Conservation (phyloP, 1,284 basidiomycete genomes). For the Leccinum subfulvum region DNA sequence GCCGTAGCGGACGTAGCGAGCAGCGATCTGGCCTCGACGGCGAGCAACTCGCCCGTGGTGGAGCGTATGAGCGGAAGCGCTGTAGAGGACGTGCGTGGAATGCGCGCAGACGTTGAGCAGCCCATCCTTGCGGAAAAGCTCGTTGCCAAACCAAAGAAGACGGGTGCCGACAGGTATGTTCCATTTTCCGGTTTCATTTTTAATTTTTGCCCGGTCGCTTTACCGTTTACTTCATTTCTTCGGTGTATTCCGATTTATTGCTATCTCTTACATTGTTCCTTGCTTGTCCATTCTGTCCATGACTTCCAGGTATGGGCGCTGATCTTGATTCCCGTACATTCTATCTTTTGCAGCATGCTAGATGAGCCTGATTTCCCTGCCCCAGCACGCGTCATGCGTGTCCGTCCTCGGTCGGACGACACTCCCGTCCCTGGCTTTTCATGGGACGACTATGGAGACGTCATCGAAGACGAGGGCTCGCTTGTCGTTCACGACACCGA, state of each 20-base stretch:
- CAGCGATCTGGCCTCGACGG: slow-evolving; percentile 55
- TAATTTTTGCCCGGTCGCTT: not conserved
- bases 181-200: not conserved
- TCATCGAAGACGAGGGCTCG: slow-evolving; percentile 40
- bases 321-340: slow-evolving; percentile 14
- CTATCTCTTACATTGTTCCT: not conserved
- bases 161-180: slow-evolving; percentile 58
- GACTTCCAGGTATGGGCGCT: slow-evolving; percentile 6
- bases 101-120: slow-evolving; percentile 26
- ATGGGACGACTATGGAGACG: slow-evolving; percentile 76
- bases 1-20: slow-evolving; percentile 39
- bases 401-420: slow-evolving; percentile 53
- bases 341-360: slow-evolving; percentile 49
- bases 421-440: slow-evolving; percentile 63
- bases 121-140: slow-evolving; percentile 58
- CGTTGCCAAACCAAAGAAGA: slow-evolving; percentile 57
- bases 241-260: not conserved
- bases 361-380: slow-evolving; percentile 56
- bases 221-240: slow-evolving; percentile 1
- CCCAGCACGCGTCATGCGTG: slow-evolving; percentile 60
- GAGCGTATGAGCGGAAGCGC: slow-evolving; percentile 42
- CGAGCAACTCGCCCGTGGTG: slow-evolving; percentile 51
- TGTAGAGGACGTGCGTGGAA: slow-evolving; percentile 24
- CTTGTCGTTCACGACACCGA: slow-evolving; percentile 40
- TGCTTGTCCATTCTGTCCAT: not conserved